Evolutionary conservation across 176 grass and related monocot genomes (phyloP).

Genomic region (Oryza meridionalis): DNA sequence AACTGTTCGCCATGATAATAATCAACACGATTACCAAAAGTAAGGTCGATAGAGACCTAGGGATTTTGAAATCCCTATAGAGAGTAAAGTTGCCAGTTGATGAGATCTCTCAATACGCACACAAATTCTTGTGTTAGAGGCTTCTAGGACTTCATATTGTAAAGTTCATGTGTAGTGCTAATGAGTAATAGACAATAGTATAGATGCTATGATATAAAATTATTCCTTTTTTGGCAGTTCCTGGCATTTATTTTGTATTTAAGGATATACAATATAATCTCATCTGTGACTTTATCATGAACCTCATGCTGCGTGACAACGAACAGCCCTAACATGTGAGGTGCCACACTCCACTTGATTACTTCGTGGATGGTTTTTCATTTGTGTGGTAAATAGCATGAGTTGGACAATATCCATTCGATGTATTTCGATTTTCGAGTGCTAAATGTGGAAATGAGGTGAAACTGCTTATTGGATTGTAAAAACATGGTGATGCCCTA

Average conservation of each 20-base stretch:
- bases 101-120: conserved; percentile 38
- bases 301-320: neutral
- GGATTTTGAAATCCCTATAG: conserved; percentile 24
- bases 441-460: neutral
- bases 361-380: neutral
- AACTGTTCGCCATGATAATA: conserved; percentile 48
- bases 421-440: neutral
- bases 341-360: neutral
- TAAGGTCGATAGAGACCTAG: conserved; percentile 20
- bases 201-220: conserved; percentile 18
- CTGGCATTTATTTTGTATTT: neutral
- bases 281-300: neutral
- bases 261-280: neutral
- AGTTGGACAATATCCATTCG: neutral
- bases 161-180: conserved; percentile 50
- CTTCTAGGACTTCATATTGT: conserved; percentile 41
- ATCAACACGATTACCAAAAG: conserved; percentile 41
- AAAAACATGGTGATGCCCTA: neutral
- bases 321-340: neutral
- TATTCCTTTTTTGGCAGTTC: conserved; percentile 11
- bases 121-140: conserved; percentile 39
- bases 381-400: neutral
- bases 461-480: neutral
- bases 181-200: conserved; percentile 51
- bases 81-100: conserved; percentile 34